Evolutionary conservation across 805 yeast species (phyloP), one percentile per base, ranked within the genome.

Genomic region (Wickerhamiella dianesei): DNA sequence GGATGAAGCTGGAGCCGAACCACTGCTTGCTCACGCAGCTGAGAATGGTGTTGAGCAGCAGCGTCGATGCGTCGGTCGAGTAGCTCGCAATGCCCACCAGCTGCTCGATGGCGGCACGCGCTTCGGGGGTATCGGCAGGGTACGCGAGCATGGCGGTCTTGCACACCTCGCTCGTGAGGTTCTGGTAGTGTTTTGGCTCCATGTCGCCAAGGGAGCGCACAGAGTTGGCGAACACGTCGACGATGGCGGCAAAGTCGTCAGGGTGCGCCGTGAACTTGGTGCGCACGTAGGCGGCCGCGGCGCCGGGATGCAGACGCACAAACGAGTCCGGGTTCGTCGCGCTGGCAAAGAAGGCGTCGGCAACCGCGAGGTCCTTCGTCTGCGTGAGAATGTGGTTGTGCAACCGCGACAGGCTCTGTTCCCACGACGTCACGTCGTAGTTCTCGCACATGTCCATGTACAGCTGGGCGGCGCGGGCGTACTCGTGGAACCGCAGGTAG

Each of bases 381-480:
- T 48, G 48, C 17, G 59, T 53, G 18, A 56, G 44, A n/a, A 56
- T 53, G 35, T 48, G 48, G 48, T 56, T 56, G 51, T 55, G 57
- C 41, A 56, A 45, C 1, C 60, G 52, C 25, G 48, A 25, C 20
- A 56, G 37, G 4, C 52, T 47, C 8, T 22, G 37, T 37, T 44
- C 41, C 53, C 50, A 49, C 35, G 45, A n/a, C 9, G 14, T 19
- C 22, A 49, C 16, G 22, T 48, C 48, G 43, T 53, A 56, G 14
- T 44, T 29, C 20, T 48, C 48, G 37, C 52, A 44, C 43, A 56
- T 51, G 14, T 48, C 40, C 8, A 56, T 48, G 37, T 54, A 56
- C 19, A 51, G 46, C 42, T 53, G 51, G 13, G 56, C 57, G 13
- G 56, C 58, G 3, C 40, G 42, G 36, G 44, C 47, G 41, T 41